A percentile compares a stretch with the other conserved stretches of the same genome.
These are phyloP conservation scores for Phialemoniopsis sp. DNA, from an alignment of 2,329 filamentous ascomycete species.

Conservation along the genomic window DNA sequence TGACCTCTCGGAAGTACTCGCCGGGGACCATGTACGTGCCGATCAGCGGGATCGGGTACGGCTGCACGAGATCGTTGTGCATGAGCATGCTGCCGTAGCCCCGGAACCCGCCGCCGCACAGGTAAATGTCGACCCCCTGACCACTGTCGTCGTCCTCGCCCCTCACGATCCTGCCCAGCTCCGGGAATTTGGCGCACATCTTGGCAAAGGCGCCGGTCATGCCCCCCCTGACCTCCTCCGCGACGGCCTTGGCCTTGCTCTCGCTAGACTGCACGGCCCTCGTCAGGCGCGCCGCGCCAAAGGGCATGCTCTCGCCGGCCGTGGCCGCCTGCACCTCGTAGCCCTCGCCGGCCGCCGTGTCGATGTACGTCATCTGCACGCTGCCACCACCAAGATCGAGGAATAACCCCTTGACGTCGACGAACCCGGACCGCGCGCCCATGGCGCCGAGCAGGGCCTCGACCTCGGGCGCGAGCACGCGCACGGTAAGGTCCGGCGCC, in stretches of 20 bases:
- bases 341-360: constrained; percentile 26
- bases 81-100: constrained; percentile 90
- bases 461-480: constrained; percentile 71
- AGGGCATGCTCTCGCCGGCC: constrained; percentile 54
- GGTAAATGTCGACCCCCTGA: constrained; percentile 65
- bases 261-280: constrained; percentile 29
- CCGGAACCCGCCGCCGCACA: constrained; percentile 86
- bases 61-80: constrained; percentile 66
- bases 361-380: constrained; percentile 61
- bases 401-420: constrained; percentile 67
- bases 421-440: constrained; percentile 74
- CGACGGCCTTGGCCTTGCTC: constrained; percentile 14
- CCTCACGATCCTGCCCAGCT: constrained; percentile 41
- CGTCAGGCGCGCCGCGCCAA: constrained; percentile 55
- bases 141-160: constrained; percentile 32
- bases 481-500: constrained; percentile 63
- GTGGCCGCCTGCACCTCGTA: constrained; percentile 52
- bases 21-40: constrained; percentile 70
- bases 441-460: constrained; percentile 81
- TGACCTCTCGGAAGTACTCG: constrained; percentile 52
- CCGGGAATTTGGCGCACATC: constrained; percentile 43
- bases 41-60: constrained; percentile 80
- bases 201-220: constrained; percentile 57
- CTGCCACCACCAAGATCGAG: constrained; percentile 81
- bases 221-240: constrained; percentile 36